Base-by-base conservation (phyloP, 306 rosid genomes). In the Citrullus mucosospermus region DNA sequence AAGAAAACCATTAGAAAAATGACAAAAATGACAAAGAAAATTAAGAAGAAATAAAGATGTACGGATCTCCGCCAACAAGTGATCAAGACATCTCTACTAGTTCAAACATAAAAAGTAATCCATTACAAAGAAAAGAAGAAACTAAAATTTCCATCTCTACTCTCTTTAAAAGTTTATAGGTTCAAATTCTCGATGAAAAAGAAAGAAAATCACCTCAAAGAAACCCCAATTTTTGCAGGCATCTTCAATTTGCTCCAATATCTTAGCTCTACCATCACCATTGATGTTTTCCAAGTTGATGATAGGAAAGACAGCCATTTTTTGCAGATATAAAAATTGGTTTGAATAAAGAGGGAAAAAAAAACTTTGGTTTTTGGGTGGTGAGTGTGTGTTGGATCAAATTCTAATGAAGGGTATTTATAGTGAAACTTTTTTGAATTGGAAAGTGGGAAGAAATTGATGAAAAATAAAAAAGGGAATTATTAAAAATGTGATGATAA, bases 141-240 rank as follows among this genome's bases (percentile, higher is more conserved):
- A 32, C 2, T 32, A 32, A 32, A 32, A 3, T 32, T 32, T 32
- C 36, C 4, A 5, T 36, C 39, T 36, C 39, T 36, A 36, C 39
- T 36, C 2, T 4, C 6, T 4, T 5, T 5, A 41, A 32, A 41
- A 41, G 44, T 41, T 41, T 1, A 2, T 41, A 41, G 9, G 9
- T 41, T 41, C 44, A 41, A 41, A 41, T 41, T 41, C 9, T 41
- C 2, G 2, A 41, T 8, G 1, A 1, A 41, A 5, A 41, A 41
- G 2, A 41, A 41, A 6, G 7, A 41, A 6, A 41, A 36, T 32
- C 79, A 93, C 98, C 97, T 94, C 97, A 79, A 94, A 92, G 91
- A 94, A 94, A 46, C 97, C 98, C 98, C 96, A 92, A 81, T 92
- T 92, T 77, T 92, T 93, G 82, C 98, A 93, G 38, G 98, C 96